Evolutionary conservation across 2,329 filamentous ascomycete species (phyloP).

Genomic region (Xylaria sp.): DNA sequence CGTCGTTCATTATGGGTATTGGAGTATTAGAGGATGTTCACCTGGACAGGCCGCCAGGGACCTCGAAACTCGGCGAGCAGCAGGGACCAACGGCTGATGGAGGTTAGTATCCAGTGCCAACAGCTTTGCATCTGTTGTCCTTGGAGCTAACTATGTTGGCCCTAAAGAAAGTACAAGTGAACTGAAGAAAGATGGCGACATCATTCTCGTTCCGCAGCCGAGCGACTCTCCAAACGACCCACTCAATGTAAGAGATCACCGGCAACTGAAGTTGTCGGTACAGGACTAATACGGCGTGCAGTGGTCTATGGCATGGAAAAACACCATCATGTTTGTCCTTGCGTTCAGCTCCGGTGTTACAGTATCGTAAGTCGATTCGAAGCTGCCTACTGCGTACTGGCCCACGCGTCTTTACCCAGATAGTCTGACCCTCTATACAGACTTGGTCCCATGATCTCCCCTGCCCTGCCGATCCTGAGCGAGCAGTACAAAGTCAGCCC

Average conservation of each 20-base stretch:
- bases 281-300: conserved; percentile 13
- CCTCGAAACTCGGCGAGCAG: conserved; percentile 28
- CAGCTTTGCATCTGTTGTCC: not conserved
- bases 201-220: conserved; percentile 31
- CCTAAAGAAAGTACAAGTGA: conserved; percentile 18
- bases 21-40: conserved; percentile 26
- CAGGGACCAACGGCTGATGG: conserved; percentile 10
- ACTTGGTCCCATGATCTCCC: conserved; percentile 31
- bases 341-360: conserved; percentile 31
- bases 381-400: not conserved
- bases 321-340: conserved; percentile 27
- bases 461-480: conserved; percentile 26
- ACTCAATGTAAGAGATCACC: conserved; percentile 22
- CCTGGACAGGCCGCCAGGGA: conserved; percentile 23
- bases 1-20: conserved; percentile 24
- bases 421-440: conserved; percentile 12
- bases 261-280: not conserved
- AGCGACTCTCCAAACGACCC: conserved; percentile 32
- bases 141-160: conserved; percentile 3
- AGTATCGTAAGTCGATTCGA: conserved; percentile 20
- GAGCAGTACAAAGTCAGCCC: conserved; percentile 22
- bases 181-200: conserved; percentile 29
- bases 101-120: conserved; percentile 15
- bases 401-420: too few relatives aligned
- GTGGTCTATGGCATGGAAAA: conserved; percentile 28